phyloP scores from a whole-genome alignment of 192 early-diverging fungal genomes.

The Cetraspora pellucida region DNA sequence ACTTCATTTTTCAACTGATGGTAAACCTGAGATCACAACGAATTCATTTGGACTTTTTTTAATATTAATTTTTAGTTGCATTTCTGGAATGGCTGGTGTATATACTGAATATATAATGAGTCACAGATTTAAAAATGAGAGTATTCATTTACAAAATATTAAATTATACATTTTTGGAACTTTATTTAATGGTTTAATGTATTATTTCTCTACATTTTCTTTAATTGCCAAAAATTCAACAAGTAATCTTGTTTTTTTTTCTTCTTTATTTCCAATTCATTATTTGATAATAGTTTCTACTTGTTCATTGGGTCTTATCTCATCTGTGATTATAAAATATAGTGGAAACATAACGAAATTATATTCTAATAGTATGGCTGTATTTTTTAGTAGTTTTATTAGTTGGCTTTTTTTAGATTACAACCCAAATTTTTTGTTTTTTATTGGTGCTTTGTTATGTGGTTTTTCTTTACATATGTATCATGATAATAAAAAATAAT shows the following conservation, averaged over 20 bases:
- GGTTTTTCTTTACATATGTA: constrained; percentile 43
- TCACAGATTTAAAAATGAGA: constrained; percentile 40
- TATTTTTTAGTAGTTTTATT: constrained; percentile 46
- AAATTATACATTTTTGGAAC: constrained; percentile 48
- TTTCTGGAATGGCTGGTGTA: constrained; percentile 42
- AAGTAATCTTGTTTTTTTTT: constrained; percentile 32
- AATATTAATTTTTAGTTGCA: constrained; percentile 41
- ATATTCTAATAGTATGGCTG: constrained; percentile 43
- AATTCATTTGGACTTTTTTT: constrained; percentile 38
- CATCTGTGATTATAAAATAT: constrained; percentile 48
- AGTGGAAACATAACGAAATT: constrained; percentile 46
- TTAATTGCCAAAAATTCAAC: too few species aligned
- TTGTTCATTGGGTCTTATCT: constrained; percentile 41
- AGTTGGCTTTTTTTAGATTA: constrained; percentile 39
- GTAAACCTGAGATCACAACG: constrained; percentile 32
- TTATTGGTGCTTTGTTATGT: constrained; percentile 44
- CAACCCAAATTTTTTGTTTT: constrained; percentile 39
- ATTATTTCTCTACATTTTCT: constrained; percentile 29
- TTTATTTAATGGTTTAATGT: constrained; percentile 43
- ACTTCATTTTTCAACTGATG: constrained; percentile 37
- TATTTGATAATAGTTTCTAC: constrained; percentile 38
- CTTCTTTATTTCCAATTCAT: constrained; percentile 39
- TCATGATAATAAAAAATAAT: too few species aligned
- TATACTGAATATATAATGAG: constrained; percentile 50
- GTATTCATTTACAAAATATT: constrained; percentile 46